Conservation (phyloP, 305 asterid genomes). For the Fraxinus ornus region DNA sequence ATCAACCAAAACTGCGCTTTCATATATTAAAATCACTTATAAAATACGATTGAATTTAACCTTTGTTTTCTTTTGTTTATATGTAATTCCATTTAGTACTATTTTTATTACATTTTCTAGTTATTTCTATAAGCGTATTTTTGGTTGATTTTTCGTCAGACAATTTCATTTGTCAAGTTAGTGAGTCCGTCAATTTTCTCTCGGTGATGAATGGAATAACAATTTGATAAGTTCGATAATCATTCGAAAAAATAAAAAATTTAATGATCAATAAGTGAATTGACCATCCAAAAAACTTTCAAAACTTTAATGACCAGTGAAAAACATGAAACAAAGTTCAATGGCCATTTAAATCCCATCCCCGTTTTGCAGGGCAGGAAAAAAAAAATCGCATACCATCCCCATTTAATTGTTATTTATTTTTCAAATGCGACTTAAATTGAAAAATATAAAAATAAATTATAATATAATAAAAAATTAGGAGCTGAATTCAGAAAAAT, state of each 20-base stretch:
- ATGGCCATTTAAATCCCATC: not conserved
- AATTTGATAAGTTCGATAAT: too few species aligned
- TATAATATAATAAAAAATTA: too few species aligned
- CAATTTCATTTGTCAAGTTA: not conserved
- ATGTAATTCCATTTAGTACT: not conserved
- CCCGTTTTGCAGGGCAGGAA: not conserved
- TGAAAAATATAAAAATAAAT: not conserved
- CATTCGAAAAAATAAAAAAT: not conserved
- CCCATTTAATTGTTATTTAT: not conserved
- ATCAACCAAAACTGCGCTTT: not conserved
- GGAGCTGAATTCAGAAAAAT: not conserved
- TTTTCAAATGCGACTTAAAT: not conserved
- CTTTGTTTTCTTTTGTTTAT: not conserved
- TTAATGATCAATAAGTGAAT: not conserved
- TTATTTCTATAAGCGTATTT: not conserved
- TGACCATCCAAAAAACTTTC: not conserved
- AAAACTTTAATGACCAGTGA: not conserved
- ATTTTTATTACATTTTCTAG: not conserved
- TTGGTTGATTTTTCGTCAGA: not conserved
- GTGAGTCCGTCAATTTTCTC: not conserved
- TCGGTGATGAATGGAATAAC: not conserved
- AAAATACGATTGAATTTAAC: not conserved
- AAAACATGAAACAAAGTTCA: not conserved
- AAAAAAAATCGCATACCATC: not conserved
- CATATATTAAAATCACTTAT: not conserved